These are phyloP conservation scores for Globisporangium megalacanthum DNA, from an alignment of 352 stramenopile species.

Conservation along the genomic window DNA sequence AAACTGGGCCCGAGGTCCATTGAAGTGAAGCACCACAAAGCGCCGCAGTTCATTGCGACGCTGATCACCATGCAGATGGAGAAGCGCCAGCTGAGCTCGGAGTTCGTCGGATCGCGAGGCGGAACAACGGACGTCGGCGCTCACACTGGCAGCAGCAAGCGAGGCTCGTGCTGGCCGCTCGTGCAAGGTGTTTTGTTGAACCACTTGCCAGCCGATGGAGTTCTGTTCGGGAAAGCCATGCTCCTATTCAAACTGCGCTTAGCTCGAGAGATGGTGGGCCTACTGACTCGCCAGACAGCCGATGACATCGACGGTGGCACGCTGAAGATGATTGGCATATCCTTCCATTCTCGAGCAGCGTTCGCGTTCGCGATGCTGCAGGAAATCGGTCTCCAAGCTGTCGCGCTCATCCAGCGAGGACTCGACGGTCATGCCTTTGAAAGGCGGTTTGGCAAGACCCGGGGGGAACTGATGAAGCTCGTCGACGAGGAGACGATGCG, in stretches of 20 bases:
- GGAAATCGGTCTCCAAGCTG: neutral
- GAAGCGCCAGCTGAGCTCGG: neutral
- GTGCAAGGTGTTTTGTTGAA: constrained; percentile 27
- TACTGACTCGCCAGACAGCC: neutral
- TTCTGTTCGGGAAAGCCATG: constrained; percentile 30
- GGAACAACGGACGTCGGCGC: constrained; percentile 17
- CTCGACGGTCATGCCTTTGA: constrained; percentile 1
- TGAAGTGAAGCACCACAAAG: constrained; percentile 40
- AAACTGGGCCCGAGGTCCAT: neutral
- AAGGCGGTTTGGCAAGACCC: neutral
- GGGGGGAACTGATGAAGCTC: neutral
- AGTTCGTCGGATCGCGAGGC: constrained; percentile 9
- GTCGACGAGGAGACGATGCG: neutral
- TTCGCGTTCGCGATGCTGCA: constrained; percentile 15
- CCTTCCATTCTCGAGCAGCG: constrained; percentile 2
- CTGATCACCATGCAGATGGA: constrained; percentile 15
- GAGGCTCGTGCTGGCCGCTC: constrained; percentile 51
- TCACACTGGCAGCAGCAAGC: constrained; percentile 26
- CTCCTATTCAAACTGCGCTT: constrained; percentile 22
- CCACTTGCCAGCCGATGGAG: constrained; percentile 23
- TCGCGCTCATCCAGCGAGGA: constrained; percentile 2
- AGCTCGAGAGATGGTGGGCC: neutral
- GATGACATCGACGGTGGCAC: neutral
- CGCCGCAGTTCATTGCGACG: constrained; percentile 37
- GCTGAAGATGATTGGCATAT: neutral